Base-by-base conservation (phyloP, 768 basidiomycete genomes). In the Naematelia encephala region DNA sequence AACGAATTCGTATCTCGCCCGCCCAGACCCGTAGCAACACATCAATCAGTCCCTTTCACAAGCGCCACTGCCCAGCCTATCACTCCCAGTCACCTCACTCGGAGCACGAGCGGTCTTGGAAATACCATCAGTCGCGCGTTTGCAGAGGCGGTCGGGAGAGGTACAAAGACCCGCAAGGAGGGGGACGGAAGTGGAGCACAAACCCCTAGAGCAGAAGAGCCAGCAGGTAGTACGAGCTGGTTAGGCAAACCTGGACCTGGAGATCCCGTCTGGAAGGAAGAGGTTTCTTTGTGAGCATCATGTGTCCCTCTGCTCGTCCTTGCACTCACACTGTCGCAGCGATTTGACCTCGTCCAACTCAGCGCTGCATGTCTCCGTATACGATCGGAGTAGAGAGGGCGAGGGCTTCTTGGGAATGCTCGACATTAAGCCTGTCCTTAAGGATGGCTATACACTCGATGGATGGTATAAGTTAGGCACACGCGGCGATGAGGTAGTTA, bases 231-330 rank as follows among this genome's bases (percentile, higher is more conserved):
- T n/a, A 53, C 48, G 21, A 65, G 63, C 49, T 70, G 68, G 68
- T 25, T 73, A 22, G 70, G 72, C 13, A 64, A 69, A 59, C 69
- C 68, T n/a, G 69, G 70, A 44, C 66, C 60, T 34, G 89, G 57
- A 83, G 97, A 91, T 80, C 94, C 96, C 11, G 87, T 93, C 21
- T 99, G 96, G 96, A 99, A 99, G 80, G 94, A 98, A 76, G 89
- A 98, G 77, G 96, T 98, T 29, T 87, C 90, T 45, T 99, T 99
- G 94, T 97, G 78, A 79, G 93, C 83, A 5, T n/a, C 1, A 30
- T 28, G 3, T 10, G 10, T 42, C 5, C 27, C 16, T 50, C n/a
- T 48, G 43, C 3, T 22, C 16, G 23, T 23, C 25, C 25, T 23
- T 50, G 2, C n/a, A 42, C 65, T 63, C 51, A 55, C 48, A n/a